A percentile compares a stretch with the other conserved stretches of the same genome.
Conservation (phyloP, 2,329 filamentous ascomycete genomes). For the Penicillium nordicum region DNA sequence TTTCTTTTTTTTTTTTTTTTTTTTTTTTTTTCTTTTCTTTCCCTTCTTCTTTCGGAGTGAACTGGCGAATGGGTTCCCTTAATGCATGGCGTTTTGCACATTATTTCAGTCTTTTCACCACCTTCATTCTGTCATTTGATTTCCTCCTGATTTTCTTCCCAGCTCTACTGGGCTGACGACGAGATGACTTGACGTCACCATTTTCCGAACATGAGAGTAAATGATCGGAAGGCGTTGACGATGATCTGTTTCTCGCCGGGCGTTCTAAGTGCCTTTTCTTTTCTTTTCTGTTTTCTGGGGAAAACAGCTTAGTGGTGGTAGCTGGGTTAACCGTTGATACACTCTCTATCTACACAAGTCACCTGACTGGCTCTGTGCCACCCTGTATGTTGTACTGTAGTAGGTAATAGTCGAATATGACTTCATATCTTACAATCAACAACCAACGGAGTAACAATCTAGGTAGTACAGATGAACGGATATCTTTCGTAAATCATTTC, state of each 20-base stretch:
- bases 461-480: not conserved
- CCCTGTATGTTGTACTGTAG: slow-evolving; percentile 1
- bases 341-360: slow-evolving; percentile 1
- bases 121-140: slow-evolving; percentile 9
- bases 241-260: slow-evolving; percentile 15
- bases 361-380: not conserved
- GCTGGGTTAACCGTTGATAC: not conserved
- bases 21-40: no score
- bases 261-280: slow-evolving; percentile 12
- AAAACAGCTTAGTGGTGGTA: slow-evolving; percentile 12
- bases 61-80: slow-evolving; percentile 10
- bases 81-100: slow-evolving; percentile 9
- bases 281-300: slow-evolving; percentile 13
- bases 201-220: slow-evolving; percentile 16
- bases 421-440: not conserved
- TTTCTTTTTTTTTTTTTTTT: not conserved
- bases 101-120: not conserved
- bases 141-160: slow-evolving; percentile 7
- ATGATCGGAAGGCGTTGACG: slow-evolving; percentile 22
- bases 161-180: slow-evolving; percentile 15
- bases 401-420: not conserved
- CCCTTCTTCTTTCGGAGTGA: slow-evolving; percentile 9
- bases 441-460: no score
- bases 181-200: slow-evolving; percentile 21
- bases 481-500: not conserved